Percentiles rank a stretch among this genome's conserved stretches.
These are phyloP conservation scores for Penicillium simplicissimum DNA, from an alignment of 495 filamentous ascomycete species.

Conservation along the genomic window DNA sequence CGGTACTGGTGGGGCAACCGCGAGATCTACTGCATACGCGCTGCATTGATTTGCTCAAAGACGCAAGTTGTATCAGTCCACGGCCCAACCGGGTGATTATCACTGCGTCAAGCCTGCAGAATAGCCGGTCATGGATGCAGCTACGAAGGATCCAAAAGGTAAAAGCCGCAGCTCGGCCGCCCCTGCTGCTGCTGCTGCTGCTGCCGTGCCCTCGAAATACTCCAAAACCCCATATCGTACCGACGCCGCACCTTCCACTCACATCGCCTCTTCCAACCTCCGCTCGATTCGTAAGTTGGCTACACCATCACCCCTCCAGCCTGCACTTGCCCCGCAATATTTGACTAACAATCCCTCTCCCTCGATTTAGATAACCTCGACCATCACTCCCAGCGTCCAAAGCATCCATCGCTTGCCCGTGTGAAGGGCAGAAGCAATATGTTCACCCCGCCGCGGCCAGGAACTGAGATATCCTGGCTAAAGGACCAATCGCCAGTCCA, in stretches of 20 bases:
- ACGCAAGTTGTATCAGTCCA: conserved; percentile 16
- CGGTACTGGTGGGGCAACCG: conserved; percentile 22
- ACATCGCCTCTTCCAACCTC: conserved; percentile 23
- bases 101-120: conserved; percentile 37
- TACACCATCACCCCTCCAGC: background rate
- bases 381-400: conserved; percentile 31
- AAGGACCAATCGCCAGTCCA: conserved; percentile 35
- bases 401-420: conserved; percentile 39
- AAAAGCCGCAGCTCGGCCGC: conserved; percentile 33
- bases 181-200: conserved; percentile 14
- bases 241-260: conserved; percentile 20
- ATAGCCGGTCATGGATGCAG: conserved; percentile 23
- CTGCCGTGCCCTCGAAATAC: conserved; percentile 11
- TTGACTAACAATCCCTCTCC: background rate
- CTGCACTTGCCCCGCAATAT: background rate
- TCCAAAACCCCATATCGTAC: conserved; percentile 35
- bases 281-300: conserved; percentile 29
- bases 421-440: conserved; percentile 41
- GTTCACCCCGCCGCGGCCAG: conserved; percentile 38
- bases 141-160: conserved; percentile 34
- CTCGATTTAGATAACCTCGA: background rate
- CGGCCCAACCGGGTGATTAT: conserved; percentile 27
- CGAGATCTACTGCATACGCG: conserved; percentile 7
- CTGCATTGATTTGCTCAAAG: conserved; percentile 22
- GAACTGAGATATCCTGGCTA: conserved; percentile 38